These are phyloP conservation scores for Musa schizocarpa DNA, from an alignment of 176 grass and related monocot genomes.

Conservation along the genomic window DNA sequence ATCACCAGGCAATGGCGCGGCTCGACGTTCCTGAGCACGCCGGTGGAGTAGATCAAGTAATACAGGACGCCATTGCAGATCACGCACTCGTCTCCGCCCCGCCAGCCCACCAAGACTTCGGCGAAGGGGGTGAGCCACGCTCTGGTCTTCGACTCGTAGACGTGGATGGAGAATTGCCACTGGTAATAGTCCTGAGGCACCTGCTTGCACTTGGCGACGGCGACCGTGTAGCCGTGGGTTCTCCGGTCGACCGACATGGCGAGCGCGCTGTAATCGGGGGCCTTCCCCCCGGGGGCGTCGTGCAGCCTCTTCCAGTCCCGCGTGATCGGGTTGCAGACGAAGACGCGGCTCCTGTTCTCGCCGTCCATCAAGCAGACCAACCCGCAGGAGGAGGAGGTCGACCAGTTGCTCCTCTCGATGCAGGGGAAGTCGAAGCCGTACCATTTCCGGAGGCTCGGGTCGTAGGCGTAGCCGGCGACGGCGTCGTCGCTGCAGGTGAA, in stretches of 20 bases:
- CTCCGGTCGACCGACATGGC: slow-evolving; percentile 55
- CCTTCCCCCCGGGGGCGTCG: slow-evolving; percentile 44
- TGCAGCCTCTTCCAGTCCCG: slow-evolving; percentile 50
- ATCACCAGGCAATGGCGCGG: slow-evolving; percentile 74
- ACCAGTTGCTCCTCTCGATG: slow-evolving; percentile 6
- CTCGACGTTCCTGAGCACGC: slow-evolving; percentile 49
- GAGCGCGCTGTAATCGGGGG: slow-evolving; percentile 67
- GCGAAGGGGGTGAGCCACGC: slow-evolving; percentile 40
- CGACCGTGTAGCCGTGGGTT: slow-evolving; percentile 57
- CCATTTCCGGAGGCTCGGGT: slow-evolving; percentile 23
- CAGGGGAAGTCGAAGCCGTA: slow-evolving; percentile 14
- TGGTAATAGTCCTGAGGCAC: slow-evolving; percentile 51
- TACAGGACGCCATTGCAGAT: slow-evolving; percentile 70
- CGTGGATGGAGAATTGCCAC: slow-evolving; percentile 66
- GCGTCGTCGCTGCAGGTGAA: slow-evolving; percentile 5
- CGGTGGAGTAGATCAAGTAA: slow-evolving; percentile 88
- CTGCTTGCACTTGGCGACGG: slow-evolving; percentile 63
- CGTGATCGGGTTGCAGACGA: slow-evolving; percentile 80
- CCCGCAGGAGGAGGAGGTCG: slow-evolving; percentile 20
- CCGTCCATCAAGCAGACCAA: slow-evolving; percentile 80
- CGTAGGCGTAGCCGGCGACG: slow-evolving; percentile 1
- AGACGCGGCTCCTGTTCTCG: slow-evolving; percentile 47
- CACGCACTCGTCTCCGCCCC: slow-evolving; percentile 80
- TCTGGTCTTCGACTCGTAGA: slow-evolving; percentile 48
- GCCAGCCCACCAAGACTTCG: slow-evolving; percentile 75